Conservation (phyloP, 768 basidiomycete species). For the Galerina marginata region DNA sequence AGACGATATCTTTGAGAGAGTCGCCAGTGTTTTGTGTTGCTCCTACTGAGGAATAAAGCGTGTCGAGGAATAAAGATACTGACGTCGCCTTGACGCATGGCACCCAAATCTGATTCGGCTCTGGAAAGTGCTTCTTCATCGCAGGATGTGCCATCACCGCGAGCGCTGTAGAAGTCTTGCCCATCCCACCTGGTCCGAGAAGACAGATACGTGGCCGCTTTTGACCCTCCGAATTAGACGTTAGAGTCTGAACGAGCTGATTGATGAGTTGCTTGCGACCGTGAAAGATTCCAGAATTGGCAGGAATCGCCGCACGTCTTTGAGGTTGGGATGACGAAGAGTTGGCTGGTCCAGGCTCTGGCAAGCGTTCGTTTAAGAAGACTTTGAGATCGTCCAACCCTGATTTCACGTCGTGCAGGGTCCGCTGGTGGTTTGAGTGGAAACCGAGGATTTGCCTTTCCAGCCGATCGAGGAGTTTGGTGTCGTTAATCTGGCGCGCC, state of each 20-base stretch:
- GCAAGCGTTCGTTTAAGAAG: neutral
- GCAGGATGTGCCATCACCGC: constrained; percentile 31
- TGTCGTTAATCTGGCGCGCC: neutral
- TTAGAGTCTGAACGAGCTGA: neutral
- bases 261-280: neutral
- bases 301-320: neutral
- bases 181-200: constrained; percentile 40
- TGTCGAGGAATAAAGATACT: constrained; percentile 23
- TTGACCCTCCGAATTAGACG: neutral
- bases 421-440: neutral
- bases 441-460: neutral
- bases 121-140: constrained; percentile 19
- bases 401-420: neutral
- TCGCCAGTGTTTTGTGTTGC: constrained; percentile 21
- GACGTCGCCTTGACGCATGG: constrained; percentile 39
- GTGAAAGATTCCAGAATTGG: neutral
- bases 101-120: constrained; percentile 33
- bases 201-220: constrained; percentile 14
- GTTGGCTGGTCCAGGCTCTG: neutral
- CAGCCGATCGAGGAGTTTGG: neutral
- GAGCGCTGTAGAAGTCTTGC: constrained; percentile 42
- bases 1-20: constrained; percentile 21
- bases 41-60: constrained; percentile 20
- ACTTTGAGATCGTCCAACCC: neutral
- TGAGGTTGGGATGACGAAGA: neutral